phyloP scores from a whole-genome alignment of 441 rosid genomes.

The Hura crepitans region DNA sequence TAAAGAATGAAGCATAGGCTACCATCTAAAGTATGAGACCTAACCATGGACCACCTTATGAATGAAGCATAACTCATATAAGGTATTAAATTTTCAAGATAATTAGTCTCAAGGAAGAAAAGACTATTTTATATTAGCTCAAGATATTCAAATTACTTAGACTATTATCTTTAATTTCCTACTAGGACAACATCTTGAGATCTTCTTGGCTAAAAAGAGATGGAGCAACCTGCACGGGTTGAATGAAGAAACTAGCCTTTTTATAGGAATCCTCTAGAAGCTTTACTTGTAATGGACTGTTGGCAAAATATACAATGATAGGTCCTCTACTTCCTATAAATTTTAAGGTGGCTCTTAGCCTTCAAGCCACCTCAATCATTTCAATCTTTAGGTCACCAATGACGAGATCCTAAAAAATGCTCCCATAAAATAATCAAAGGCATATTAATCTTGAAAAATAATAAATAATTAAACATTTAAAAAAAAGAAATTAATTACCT shows the following conservation, averaged over 20 bases:
- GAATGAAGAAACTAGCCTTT: slow-evolving; percentile 57
- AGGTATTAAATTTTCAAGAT: background rate
- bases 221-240: slow-evolving; percentile 52
- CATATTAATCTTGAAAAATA: background rate
- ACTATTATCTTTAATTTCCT: background rate
- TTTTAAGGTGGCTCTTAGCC: slow-evolving; percentile 76
- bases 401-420: slow-evolving; percentile 79
- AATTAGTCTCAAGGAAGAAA: background rate
- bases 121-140: background rate
- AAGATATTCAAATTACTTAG: background rate
- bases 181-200: slow-evolving; percentile 30
- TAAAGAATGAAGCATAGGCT: background rate
- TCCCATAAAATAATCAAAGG: slow-evolving; percentile 32
- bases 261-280: slow-evolving; percentile 65
- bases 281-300: slow-evolving; percentile 56
- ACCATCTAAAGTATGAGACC: too few relatives aligned
- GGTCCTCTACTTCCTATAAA: slow-evolving; percentile 98
- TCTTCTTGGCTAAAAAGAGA: slow-evolving; percentile 45
- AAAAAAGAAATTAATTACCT: slow-evolving; percentile 38
- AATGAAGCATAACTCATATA: background rate
- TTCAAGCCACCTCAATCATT: slow-evolving; percentile 85
- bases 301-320: slow-evolving; percentile 72
- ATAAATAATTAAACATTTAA: background rate
- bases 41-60: background rate
- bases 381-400: slow-evolving; percentile 71